Evolutionary conservation across 768 basidiomycete genomes (phyloP).

Genomic region (Amanita molliuscula): DNA sequence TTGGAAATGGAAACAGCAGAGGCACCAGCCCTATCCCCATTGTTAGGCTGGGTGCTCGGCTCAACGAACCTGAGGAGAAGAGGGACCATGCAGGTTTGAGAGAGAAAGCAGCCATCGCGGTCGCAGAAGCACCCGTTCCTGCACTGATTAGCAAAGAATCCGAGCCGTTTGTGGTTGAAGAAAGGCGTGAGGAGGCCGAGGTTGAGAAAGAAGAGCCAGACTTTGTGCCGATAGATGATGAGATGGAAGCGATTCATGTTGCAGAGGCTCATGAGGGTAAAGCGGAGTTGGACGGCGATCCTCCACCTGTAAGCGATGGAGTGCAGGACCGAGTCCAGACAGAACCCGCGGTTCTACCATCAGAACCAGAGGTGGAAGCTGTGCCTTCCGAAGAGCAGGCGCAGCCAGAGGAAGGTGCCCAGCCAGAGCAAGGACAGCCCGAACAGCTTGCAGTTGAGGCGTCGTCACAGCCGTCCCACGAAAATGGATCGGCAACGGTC

Average conservation of each 20-base stretch:
- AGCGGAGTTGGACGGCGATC: neutral
- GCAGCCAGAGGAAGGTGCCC: neutral
- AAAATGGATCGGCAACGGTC: neutral
- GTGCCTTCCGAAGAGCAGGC: neutral
- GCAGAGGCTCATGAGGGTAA: constrained; percentile 1
- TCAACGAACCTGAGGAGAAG: constrained; percentile 26
- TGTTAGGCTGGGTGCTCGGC: constrained; percentile 11
- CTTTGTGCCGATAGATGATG: constrained; percentile 6
- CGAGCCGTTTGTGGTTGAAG: neutral
- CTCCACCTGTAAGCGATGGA: neutral
- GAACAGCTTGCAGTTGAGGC: no score
- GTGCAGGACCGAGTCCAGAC: neutral
- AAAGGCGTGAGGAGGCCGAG: neutral
- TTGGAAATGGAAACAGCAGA: neutral
- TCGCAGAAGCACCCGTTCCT: neutral
- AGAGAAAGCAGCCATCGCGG: neutral
- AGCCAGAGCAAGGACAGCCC: neutral
- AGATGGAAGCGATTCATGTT: neutral
- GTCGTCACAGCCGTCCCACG: neutral
- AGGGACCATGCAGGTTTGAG: neutral
- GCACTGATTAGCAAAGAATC: neutral
- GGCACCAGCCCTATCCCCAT: constrained; percentile 2
- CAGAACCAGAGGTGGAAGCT: neutral
- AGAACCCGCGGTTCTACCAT: neutral
- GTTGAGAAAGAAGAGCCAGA: constrained; percentile 17